Percentiles rank a stretch among this genome's conserved stretches.
Evolutionary conservation across 805 yeast genomes (phyloP).

Genomic region (Pichia californica): DNA sequence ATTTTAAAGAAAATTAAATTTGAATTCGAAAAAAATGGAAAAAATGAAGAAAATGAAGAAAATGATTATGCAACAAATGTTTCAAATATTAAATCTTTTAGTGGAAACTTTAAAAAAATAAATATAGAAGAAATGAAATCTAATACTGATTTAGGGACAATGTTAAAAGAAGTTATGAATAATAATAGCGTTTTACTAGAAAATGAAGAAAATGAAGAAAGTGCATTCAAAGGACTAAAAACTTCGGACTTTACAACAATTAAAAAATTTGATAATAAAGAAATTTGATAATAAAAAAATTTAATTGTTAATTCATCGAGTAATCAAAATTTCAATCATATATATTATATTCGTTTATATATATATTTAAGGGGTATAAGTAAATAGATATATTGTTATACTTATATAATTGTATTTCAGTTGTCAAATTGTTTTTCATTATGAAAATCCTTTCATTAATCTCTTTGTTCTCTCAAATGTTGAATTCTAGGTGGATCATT

Average conservation of each 20-base stretch:
- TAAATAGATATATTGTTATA: too few species aligned
- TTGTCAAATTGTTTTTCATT: too few species aligned
- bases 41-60: not conserved
- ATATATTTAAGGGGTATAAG: too few species aligned
- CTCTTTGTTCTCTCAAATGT: not conserved
- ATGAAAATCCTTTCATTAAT: not conserved
- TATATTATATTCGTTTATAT: too few species aligned
- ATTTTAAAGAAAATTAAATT: not conserved
- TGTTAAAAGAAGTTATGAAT: conserved; percentile 8
- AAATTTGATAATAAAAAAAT: not conserved
- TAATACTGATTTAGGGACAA: conserved; percentile 13
- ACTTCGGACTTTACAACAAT: conserved; percentile 16
- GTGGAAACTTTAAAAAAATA: conserved; percentile 8
- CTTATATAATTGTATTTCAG: too few species aligned
- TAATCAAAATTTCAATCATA: too few species aligned
- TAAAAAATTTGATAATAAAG: conserved; percentile 9
- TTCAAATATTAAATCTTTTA: too few species aligned
- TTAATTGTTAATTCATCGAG: not conserved
- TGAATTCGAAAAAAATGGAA: not conserved
- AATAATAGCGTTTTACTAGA: conserved; percentile 2
- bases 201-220: conserved; percentile 8
- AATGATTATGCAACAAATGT: not conserved
- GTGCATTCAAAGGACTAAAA: conserved; percentile 18
- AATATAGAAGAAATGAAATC: conserved; percentile 6
- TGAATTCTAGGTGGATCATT: too few species aligned